Evolutionary conservation across 352 stramenopile genomes (phyloP).

Genomic region (Pythium rhizo-oryzae): DNA sequence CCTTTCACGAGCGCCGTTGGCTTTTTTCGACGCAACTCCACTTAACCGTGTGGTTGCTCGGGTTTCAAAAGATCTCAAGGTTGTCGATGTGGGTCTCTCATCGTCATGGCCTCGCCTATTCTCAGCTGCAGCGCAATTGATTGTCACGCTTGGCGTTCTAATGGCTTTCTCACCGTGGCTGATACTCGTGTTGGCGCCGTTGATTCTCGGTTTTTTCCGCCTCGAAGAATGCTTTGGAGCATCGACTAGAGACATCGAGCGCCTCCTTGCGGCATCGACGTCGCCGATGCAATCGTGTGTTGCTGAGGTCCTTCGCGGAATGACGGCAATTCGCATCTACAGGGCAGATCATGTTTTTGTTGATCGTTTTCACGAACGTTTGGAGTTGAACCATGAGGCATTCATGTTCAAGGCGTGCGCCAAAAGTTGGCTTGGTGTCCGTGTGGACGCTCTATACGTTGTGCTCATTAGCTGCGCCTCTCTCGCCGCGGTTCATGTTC

Average conservation of each 20-base stretch:
- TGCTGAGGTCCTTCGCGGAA: slow-evolving; percentile 93
- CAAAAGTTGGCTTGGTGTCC: slow-evolving; percentile 59
- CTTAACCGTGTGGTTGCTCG: slow-evolving; percentile 70
- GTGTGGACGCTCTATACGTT: slow-evolving; percentile 14
- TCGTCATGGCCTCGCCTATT: slow-evolving; percentile 36
- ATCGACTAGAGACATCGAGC: slow-evolving; percentile 90
- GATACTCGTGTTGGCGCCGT: slow-evolving; percentile 68
- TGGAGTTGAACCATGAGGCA: slow-evolving; percentile 62
- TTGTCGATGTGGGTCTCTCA: slow-evolving; percentile 61
- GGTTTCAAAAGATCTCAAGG: slow-evolving; percentile 70
- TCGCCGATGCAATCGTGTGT: slow-evolving; percentile 94
- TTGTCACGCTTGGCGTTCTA: slow-evolving; percentile 35
- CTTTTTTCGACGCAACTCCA: slow-evolving; percentile 84
- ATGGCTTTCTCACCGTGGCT: slow-evolving; percentile 27
- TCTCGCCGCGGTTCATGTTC: slow-evolving; percentile 8
- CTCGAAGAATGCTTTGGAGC: slow-evolving; percentile 92
- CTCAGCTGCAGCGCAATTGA: slow-evolving; percentile 30
- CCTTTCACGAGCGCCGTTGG: slow-evolving; percentile 61
- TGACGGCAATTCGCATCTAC: slow-evolving; percentile 92
- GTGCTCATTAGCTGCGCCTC: background rate
- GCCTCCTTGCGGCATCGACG: slow-evolving; percentile 90
- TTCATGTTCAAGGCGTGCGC: slow-evolving; percentile 68
- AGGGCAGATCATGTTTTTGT: slow-evolving; percentile 48
- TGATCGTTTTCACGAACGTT: slow-evolving; percentile 45
- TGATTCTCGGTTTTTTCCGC: slow-evolving; percentile 53